A percentile compares a stretch with the other conserved stretches of the same genome.
These are phyloP conservation scores for Parmelia sp. DNA, from an alignment of 495 filamentous ascomycete genomes.

Conservation along the genomic window DNA sequence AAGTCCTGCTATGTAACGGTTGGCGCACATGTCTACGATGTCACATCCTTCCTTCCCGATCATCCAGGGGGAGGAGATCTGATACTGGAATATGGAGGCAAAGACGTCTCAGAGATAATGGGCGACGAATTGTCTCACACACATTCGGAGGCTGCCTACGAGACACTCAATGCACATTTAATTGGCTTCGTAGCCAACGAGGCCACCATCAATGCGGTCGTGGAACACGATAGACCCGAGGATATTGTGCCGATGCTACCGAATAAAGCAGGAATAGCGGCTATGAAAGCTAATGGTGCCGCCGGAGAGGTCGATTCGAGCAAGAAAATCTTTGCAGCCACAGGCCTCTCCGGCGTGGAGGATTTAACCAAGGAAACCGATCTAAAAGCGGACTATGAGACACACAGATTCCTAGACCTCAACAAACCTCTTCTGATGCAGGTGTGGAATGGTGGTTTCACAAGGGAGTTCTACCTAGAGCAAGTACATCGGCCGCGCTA, in stretches of 20 bases:
- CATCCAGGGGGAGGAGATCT: slow-evolving; percentile 90
- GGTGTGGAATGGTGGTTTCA: slow-evolving; percentile 82
- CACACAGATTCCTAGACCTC: slow-evolving; percentile 89
- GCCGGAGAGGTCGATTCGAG: slow-evolving; percentile 25
- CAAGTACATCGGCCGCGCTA: slow-evolving; percentile 93
- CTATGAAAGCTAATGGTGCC: slow-evolving; percentile 33
- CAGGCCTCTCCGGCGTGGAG: slow-evolving; percentile 78
- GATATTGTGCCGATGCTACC: slow-evolving; percentile 44
- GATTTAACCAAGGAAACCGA: slow-evolving; percentile 86
- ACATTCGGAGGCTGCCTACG: slow-evolving; percentile 87
- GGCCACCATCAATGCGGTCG: slow-evolving; percentile 41
- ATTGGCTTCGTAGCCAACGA: slow-evolving; percentile 65
- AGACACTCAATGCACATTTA: slow-evolving; percentile 78
- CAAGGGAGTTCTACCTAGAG: slow-evolving; percentile 88
- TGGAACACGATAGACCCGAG: slow-evolving; percentile 38
- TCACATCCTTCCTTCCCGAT: slow-evolving; percentile 78
- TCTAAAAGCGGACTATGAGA: slow-evolving; percentile 62
- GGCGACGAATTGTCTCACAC: slow-evolving; percentile 74
- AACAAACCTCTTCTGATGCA: slow-evolving; percentile 79
- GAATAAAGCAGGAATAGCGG: slow-evolving; percentile 35
- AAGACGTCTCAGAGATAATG: slow-evolving; percentile 78
- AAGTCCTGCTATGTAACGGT: slow-evolving; percentile 92
- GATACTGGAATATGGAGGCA: slow-evolving; percentile 82
- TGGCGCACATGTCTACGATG: slow-evolving; percentile 86
- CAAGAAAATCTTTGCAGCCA: slow-evolving; percentile 58